Conservation (phyloP, 2,329 filamentous ascomycete species). For the Talaromyces marneffei region DNA sequence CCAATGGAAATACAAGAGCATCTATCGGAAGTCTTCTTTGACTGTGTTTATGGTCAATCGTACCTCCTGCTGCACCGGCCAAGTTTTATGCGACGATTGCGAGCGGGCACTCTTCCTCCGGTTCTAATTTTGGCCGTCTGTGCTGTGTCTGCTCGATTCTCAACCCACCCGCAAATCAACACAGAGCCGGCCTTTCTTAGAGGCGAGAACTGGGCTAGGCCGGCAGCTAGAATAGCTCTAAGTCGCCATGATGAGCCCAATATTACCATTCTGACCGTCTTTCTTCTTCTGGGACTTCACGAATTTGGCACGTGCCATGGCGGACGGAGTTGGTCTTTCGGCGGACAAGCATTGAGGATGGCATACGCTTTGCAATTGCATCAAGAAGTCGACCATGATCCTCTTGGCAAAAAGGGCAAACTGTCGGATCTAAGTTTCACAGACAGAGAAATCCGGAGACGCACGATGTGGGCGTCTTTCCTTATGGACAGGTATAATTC, state of each 20-base stretch:
- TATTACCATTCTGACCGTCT: constrained; percentile 88
- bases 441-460: constrained; percentile 83
- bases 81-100: constrained; percentile 82
- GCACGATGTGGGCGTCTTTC: constrained; percentile 98
- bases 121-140: constrained; percentile 91
- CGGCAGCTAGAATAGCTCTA: constrained; percentile 79
- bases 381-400: constrained; percentile 80
- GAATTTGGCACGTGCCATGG: constrained; percentile 97
- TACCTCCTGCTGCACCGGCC: constrained; percentile 95
- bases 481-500: constrained; percentile 97
- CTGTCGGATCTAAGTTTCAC: constrained; percentile 72
- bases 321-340: constrained; percentile 90
- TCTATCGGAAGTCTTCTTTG: constrained; percentile 89
- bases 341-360: constrained; percentile 93
- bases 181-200: constrained; percentile 74
- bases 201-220: constrained; percentile 84
- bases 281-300: constrained; percentile 81
- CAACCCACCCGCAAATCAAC: constrained; percentile 73
- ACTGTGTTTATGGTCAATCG: constrained; percentile 89
- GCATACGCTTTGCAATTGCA: constrained; percentile 92
- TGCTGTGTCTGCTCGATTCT: constrained; percentile 91
- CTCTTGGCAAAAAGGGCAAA: constrained; percentile 53
- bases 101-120: constrained; percentile 73
- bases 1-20: constrained; percentile 86
- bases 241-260: constrained; percentile 91